These are phyloP conservation scores for Salix caprea DNA, from an alignment of 345 rosid species.

Conservation along the genomic window DNA sequence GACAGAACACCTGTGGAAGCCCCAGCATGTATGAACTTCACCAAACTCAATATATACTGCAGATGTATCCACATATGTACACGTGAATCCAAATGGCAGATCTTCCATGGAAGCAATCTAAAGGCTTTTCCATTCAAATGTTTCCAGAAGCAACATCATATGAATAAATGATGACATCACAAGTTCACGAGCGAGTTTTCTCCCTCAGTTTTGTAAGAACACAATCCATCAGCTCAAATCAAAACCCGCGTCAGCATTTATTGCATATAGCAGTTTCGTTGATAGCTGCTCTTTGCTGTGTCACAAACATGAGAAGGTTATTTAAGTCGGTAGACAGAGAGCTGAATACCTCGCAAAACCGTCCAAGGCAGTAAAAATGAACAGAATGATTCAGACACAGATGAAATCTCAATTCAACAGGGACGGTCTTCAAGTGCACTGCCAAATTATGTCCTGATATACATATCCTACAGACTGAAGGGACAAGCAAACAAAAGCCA, in stretches of 20 bases:
- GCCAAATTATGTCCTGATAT: not conserved
- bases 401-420: not conserved
- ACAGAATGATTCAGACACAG: not conserved
- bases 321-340: not conserved
- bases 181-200: conserved; percentile 1
- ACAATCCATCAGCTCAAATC: conserved; percentile 70
- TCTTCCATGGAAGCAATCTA: not conserved
- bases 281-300: conserved; percentile 92
- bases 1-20: not conserved
- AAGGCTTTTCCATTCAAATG: not conserved
- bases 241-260: conserved; percentile 96
- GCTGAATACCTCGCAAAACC: not conserved
- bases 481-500: not conserved
- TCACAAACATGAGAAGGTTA: conserved; percentile 11
- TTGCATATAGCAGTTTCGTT: conserved; percentile 77
- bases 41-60: not conserved
- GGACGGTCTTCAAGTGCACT: too few relatives aligned
- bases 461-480: not conserved
- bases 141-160: not conserved
- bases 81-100: conserved; percentile 7
- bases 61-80: conserved; percentile 6
- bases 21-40: not conserved
- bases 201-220: not conserved
- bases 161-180: not conserved
- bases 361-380: not conserved